These are phyloP conservation scores for Arthrobotrys musiformis DNA, from an alignment of 2,329 filamentous ascomycete genomes.

Conservation along the genomic window DNA sequence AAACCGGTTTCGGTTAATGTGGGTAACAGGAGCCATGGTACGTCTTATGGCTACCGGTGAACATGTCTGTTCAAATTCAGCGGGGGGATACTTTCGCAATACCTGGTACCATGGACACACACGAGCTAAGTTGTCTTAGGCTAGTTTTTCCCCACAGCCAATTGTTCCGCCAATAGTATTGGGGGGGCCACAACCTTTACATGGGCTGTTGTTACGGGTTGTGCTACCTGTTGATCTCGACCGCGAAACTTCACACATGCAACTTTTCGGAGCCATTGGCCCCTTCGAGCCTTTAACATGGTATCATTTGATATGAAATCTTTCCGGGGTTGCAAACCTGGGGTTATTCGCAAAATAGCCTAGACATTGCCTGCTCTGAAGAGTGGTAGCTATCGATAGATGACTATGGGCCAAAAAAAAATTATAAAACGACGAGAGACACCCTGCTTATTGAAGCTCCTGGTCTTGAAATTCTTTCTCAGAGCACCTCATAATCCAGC, in stretches of 20 bases:
- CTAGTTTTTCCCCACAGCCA: conserved; percentile 37
- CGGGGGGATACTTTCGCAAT: conserved; percentile 11
- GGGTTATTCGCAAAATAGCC: conserved; percentile 12
- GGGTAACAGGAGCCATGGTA: conserved; percentile 39
- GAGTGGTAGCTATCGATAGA: too few species aligned
- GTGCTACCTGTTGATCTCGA: conserved; percentile 39
- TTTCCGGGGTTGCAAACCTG: conserved; percentile 21
- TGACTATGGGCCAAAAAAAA: background rate
- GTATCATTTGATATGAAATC: conserved; percentile 18
- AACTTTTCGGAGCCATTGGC: conserved; percentile 51
- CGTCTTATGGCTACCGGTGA: conserved; percentile 19
- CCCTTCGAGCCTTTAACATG: conserved; percentile 38
- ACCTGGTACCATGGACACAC: background rate
- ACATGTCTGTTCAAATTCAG: conserved; percentile 1
- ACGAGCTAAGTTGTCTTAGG: conserved; percentile 31
- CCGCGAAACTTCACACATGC: conserved; percentile 24
- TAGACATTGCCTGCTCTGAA: background rate
- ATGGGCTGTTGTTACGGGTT: conserved; percentile 17
- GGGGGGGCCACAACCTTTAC: conserved; percentile 17
- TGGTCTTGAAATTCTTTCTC: conserved; percentile 12
- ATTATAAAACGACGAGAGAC: conserved; percentile 39
- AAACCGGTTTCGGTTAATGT: conserved; percentile 53
- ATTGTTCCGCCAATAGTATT: conserved; percentile 55
- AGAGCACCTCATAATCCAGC: conserved; percentile 26
- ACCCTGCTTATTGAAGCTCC: conserved; percentile 27